Evolutionary conservation across 768 basidiomycete genomes (phyloP).

Genomic region (Suillus fuscotomentosus): DNA sequence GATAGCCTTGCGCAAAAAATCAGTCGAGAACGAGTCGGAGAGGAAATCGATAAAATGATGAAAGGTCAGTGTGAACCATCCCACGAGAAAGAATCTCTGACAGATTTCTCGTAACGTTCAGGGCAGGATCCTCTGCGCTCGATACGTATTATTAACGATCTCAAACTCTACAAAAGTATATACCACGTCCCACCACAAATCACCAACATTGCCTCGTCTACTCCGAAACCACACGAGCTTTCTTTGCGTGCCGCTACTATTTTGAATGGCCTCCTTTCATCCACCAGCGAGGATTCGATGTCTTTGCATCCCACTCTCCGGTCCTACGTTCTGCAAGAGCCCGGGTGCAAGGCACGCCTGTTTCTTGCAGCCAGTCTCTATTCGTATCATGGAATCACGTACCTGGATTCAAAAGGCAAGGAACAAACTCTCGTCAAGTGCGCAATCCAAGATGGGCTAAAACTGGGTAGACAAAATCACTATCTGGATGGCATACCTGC

Average conservation of each 20-base stretch:
- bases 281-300: constrained; percentile 25
- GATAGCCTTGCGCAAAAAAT: constrained; percentile 75
- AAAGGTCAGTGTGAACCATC: constrained; percentile 49
- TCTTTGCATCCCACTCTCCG: constrained; percentile 49
- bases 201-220: constrained; percentile 42
- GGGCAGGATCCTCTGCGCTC: constrained; percentile 74
- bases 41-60: constrained; percentile 94
- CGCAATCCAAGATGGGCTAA: constrained; percentile 80
- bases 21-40: constrained; percentile 86
- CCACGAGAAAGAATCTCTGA: constrained; percentile 6
- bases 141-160: constrained; percentile 68
- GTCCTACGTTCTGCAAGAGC: constrained; percentile 23
- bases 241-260: constrained; percentile 60
- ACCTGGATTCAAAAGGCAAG: constrained; percentile 65
- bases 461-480: constrained; percentile 76
- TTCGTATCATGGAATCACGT: constrained; percentile 63
- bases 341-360: constrained; percentile 51
- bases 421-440: constrained; percentile 57
- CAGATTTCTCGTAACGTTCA: constrained; percentile 28
- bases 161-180: constrained; percentile 68
- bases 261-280: constrained; percentile 47
- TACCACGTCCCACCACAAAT: constrained; percentile 56
- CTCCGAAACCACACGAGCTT: constrained; percentile 35
- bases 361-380: constrained; percentile 77
- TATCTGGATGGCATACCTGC: constrained; percentile 74